Conservation (phyloP, 2,329 filamentous ascomycete species). For the Geosmithia flava region DNA sequence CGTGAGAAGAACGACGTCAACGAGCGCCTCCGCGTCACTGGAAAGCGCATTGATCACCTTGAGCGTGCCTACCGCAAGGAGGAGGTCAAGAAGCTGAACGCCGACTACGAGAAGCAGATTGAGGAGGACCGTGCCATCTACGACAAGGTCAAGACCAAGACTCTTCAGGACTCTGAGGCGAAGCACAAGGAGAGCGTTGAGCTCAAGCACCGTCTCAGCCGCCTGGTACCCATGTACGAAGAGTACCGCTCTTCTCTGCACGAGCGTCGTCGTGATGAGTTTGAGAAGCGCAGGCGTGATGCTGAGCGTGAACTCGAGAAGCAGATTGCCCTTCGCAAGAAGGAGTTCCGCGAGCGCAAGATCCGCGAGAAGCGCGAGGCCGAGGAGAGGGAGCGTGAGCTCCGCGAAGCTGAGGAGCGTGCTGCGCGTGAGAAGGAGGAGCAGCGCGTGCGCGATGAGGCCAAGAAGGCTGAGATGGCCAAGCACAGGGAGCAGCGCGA, state of each 20-base stretch:
- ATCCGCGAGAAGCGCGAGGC: conserved; percentile 72
- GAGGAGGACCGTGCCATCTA: conserved; percentile 69
- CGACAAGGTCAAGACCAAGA: conserved; percentile 66
- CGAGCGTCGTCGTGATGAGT: conserved; percentile 83
- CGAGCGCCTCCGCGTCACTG: conserved; percentile 80
- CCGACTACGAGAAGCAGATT: conserved; percentile 76
- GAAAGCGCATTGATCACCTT: conserved; percentile 92
- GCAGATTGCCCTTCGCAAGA: conserved; percentile 77
- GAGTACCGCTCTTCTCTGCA: conserved; percentile 71
- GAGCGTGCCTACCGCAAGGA: conserved; percentile 95
- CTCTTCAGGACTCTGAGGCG: conserved; percentile 64
- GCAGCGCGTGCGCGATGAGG: conserved; percentile 66
- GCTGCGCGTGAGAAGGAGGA: conserved; percentile 74
- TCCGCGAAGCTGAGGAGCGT: conserved; percentile 78
- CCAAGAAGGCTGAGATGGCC: conserved; percentile 59
- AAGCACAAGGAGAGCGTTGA: conserved; percentile 90
- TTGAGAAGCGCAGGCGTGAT: conserved; percentile 83
- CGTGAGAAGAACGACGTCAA: conserved; percentile 96
- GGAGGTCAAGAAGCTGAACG: conserved; percentile 80
- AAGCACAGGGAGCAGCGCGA: conserved; percentile 55
- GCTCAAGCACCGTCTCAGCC: conserved; percentile 82
- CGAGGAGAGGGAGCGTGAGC: conserved; percentile 70
- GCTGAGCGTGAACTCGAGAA: conserved; percentile 89
- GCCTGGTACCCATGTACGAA: conserved; percentile 77
- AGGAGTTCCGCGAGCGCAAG: conserved; percentile 75